Evolutionary conservation across 2,329 filamentous ascomycete species (phyloP), one percentile per base, ranked within the genome.

Genomic region (Aspergillus tanneri): DNA sequence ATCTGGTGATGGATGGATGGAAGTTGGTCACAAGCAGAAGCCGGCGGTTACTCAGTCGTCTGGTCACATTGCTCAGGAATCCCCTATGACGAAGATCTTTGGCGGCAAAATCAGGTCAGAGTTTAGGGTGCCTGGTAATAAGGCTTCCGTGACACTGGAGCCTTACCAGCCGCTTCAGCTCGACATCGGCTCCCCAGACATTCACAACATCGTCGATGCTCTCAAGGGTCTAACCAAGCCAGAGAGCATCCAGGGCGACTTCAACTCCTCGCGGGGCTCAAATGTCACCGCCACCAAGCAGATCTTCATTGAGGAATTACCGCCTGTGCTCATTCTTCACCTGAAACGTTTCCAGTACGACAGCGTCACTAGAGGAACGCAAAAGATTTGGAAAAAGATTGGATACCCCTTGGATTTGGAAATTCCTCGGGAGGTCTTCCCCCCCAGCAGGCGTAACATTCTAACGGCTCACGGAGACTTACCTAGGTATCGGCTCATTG

Each of bases 381-480:
- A 96, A 63, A 99, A 99, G 77, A 95, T 97, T 55, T 96, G 92
- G 89, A 99, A 97, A 76, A 95, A 92, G 74, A 80, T 99, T 49
- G 92, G 90, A 16, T 99, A 99, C 64, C 93, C 93, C 0, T 76
- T 99, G 22, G 91, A 97, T 63, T 78, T 99, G 42, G 92, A 97
- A 66, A 90, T 99, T 54, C 93, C 93, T 0, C 87, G 86, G 48
- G 92, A 97, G 65, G 87, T 90, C 8, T 87, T 99, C 62, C 86
- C 90, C 9, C 83, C 86, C 23, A 82, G 86, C 62, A 87, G 85
- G 66, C 83, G 87, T 44, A 84, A 83, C 57, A 78, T 79, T 36
- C 75, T 88, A 54, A 76, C 80, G 21, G 76, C 82, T 12, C 83
- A 86, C 55, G 84, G 85, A 35, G 82, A 84, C 2, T 77, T 88